These are phyloP conservation scores for Dendrocalamus sinicus DNA, from an alignment of 176 grass and related monocot genomes.

Conservation along the genomic window DNA sequence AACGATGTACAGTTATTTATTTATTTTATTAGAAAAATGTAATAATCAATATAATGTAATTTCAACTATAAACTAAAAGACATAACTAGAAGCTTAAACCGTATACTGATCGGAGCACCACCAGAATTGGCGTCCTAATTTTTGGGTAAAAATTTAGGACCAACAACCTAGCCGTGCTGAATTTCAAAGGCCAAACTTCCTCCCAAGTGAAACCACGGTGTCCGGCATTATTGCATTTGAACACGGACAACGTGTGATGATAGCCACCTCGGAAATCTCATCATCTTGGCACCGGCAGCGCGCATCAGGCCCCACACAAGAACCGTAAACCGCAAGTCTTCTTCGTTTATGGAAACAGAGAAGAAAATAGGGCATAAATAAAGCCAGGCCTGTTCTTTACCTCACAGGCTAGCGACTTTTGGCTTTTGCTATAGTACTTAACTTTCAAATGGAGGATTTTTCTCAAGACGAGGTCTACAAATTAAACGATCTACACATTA, in stretches of 20 bases:
- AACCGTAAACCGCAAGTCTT: conserved; percentile 15
- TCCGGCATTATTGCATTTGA: background rate
- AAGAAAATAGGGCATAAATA: background rate
- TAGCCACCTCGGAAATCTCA: conserved; percentile 1
- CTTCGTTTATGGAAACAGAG: background rate
- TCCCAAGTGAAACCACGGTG: background rate
- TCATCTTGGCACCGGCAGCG: background rate
- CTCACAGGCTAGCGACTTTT: too few species aligned
- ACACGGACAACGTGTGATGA: background rate
- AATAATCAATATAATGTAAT: too few species aligned
- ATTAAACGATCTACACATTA: too few species aligned
- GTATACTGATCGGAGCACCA: too few species aligned
- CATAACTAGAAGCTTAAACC: too few species aligned
- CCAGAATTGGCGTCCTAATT: background rate
- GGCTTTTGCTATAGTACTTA: too few species aligned
- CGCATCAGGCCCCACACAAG: background rate
- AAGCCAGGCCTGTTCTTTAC: too few species aligned
- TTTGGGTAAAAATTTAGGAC: background rate
- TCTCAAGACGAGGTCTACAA: too few species aligned
- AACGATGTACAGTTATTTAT: too few species aligned
- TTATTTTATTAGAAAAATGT: too few species aligned
- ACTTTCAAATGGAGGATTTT: too few species aligned
- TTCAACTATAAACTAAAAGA: too few species aligned
- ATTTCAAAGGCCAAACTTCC: background rate
- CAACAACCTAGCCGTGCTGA: conserved; percentile 15